These are phyloP conservation scores for Gautieria morchelliformis DNA, from an alignment of 768 basidiomycete genomes.

Conservation along the genomic window DNA sequence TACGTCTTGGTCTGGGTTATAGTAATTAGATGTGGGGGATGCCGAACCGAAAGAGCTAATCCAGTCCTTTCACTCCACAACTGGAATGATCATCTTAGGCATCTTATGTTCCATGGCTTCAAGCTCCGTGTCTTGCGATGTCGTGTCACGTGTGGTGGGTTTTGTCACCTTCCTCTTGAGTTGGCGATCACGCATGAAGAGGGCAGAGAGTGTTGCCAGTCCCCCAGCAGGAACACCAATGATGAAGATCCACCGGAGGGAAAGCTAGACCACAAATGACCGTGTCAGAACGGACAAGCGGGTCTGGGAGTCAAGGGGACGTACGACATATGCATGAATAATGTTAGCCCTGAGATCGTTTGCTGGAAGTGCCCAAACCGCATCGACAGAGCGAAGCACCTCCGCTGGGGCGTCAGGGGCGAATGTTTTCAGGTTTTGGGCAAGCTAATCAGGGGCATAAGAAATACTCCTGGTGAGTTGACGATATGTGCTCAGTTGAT, in stretches of 20 bases:
- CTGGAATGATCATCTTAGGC: no score
- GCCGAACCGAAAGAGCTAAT: no score
- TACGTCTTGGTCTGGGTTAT: no score
- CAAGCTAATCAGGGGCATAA: not conserved
- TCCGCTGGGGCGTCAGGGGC: slow-evolving; percentile 5
- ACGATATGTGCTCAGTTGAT: not conserved
- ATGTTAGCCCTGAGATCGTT: not conserved
- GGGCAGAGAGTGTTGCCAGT: not conserved
- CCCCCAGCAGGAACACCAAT: not conserved
- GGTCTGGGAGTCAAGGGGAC: not conserved
- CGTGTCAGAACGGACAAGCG: not conserved
- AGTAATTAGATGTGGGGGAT: no score
- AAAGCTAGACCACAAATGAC: not conserved
- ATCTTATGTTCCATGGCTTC: not conserved
- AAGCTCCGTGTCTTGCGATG: not conserved
- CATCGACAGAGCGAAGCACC: not conserved
- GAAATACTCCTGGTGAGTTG: not conserved
- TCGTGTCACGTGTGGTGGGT: not conserved
- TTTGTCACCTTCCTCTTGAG: not conserved
- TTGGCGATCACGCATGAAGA: slow-evolving; percentile 1
- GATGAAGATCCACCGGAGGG: slow-evolving; percentile 5
- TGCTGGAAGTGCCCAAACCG: not conserved
- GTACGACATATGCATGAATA: slow-evolving; percentile 6
- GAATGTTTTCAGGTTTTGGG: not conserved
- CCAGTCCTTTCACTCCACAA: not conserved